phyloP scores from a whole-genome alignment of 2,329 filamentous ascomycete genomes.

The Waltergamsia citrina region DNA sequence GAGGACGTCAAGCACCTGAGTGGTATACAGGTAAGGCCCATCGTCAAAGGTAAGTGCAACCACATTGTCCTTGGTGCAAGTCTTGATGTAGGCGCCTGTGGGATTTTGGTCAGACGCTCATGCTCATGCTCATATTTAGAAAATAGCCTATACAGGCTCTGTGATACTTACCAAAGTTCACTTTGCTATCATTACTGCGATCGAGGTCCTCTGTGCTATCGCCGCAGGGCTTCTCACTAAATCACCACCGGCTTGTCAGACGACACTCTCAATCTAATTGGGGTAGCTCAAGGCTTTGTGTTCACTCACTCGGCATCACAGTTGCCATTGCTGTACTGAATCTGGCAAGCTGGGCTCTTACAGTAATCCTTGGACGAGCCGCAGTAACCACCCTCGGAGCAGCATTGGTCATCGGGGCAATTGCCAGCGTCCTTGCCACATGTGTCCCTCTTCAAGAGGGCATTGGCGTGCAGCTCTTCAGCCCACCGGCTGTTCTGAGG shows the following conservation, averaged over 20 bases:
- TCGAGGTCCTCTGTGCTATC: constrained; percentile 18
- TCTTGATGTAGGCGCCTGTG: constrained; percentile 16
- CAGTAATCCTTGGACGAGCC: constrained; percentile 23
- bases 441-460: constrained; percentile 8
- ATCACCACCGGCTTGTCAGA: too few relatives aligned
- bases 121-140: too few relatives aligned
- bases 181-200: constrained; percentile 19
- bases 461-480: neutral
- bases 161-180: constrained; percentile 23
- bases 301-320: constrained; percentile 30
- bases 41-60: constrained; percentile 39
- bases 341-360: constrained; percentile 25
- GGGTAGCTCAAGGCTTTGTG: too few relatives aligned
- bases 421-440: constrained; percentile 25
- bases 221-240: constrained; percentile 8
- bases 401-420: constrained; percentile 21
- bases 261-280: too few relatives aligned
- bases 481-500: neutral
- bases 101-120: too few relatives aligned
- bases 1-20: constrained; percentile 27
- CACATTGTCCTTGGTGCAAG: constrained; percentile 21
- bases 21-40: constrained; percentile 32
- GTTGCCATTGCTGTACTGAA: constrained; percentile 24
- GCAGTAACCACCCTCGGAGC: constrained; percentile 26
- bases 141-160: too few relatives aligned